Base-by-base conservation (phyloP, 139 green algal species). In the Dunaliella primolecta region DNA sequence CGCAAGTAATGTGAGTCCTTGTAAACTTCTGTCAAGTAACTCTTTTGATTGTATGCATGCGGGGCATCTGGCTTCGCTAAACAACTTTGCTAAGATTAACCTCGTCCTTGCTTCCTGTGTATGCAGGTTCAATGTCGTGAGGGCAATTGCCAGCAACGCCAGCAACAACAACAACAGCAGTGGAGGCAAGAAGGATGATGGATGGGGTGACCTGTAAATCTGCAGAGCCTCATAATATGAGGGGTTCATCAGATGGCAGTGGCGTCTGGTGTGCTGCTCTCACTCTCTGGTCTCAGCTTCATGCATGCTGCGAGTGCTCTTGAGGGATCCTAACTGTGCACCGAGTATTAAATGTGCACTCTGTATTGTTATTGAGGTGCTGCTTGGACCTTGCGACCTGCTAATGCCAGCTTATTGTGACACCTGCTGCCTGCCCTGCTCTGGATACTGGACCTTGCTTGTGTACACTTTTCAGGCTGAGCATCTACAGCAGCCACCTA, bases 41-140 rank as follows among this genome's bases (percentile, higher is more conserved):
- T n/a, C n/a, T n/a, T n/a, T n/a, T n/a, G n/a, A n/a, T n/a, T n/a
- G n/a, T n/a, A n/a, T n/a, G n/a, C n/a, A n/a, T n/a, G n/a, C n/a
- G n/a, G n/a, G n/a, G n/a, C n/a, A n/a, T n/a, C n/a, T n/a, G n/a
- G n/a, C n/a, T n/a, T n/a, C n/a, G n/a, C n/a, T n/a, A n/a, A n/a
- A n/a, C n/a, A n/a, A n/a, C n/a, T n/a, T n/a, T n/a, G n/a, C n/a
- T n/a, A n/a, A n/a, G n/a, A n/a, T n/a, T n/a, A n/a, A n/a, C n/a
- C n/a, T n/a, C n/a, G n/a, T n/a, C n/a, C n/a, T n/a, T n/a, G n/a
- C n/a, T n/a, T n/a, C n/a, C n/a, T n/a, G n/a, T n/a, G n/a, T n/a
- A n/a, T 15, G 46, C 46, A 64, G 46, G 46, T 85, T 88, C 81
- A 83, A 83, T 24, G 85, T 88, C 25, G 84, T 88, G 29, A 38